Conservation (phyloP, 495 filamentous ascomycete species). For the Penicillium psychrofluorescens region DNA sequence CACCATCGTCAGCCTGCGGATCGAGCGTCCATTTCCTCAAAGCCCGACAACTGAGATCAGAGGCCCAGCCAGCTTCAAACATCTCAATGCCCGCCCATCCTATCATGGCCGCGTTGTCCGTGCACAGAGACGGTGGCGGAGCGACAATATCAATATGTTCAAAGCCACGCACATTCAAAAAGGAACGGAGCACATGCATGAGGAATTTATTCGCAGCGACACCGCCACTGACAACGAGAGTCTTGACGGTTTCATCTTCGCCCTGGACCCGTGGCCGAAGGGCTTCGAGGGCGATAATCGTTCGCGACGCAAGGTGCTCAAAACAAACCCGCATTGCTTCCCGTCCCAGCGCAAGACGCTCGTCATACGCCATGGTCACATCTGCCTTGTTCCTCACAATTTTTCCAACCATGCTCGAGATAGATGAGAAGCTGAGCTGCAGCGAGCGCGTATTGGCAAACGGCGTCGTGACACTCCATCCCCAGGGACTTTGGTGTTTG, state of each 20-base stretch:
- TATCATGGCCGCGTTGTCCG: constrained; percentile 98
- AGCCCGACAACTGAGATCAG: constrained; percentile 49
- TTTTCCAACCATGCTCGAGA: constrained; percentile 46
- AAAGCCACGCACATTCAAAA: constrained; percentile 59
- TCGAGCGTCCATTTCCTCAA: constrained; percentile 77
- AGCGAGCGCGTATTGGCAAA: constrained; percentile 43
- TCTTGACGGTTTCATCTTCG: constrained; percentile 32
- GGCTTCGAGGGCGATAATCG: constrained; percentile 56
- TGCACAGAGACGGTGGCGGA: constrained; percentile 72
- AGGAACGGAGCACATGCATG: constrained; percentile 53
- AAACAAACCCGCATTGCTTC: constrained; percentile 74
- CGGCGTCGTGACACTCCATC: constrained; percentile 52
- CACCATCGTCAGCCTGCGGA: constrained; percentile 43
- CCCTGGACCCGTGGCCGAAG: constrained; percentile 17
- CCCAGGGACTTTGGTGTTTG: constrained; percentile 35
- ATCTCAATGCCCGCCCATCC: constrained; percentile 92
- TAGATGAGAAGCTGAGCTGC: constrained; percentile 59
- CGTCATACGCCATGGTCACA: constrained; percentile 19
- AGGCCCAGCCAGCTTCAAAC: constrained; percentile 71
- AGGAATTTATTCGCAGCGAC: constrained; percentile 81
- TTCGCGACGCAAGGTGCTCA: constrained; percentile 72
- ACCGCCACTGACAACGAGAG: constrained; percentile 79
- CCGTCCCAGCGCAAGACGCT: constrained; percentile 58
- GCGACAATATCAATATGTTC: constrained; percentile 54
- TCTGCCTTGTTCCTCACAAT: constrained; percentile 31